phyloP scores from a whole-genome alignment of 441 rosid species.

The Aquilaria agallochum region DNA sequence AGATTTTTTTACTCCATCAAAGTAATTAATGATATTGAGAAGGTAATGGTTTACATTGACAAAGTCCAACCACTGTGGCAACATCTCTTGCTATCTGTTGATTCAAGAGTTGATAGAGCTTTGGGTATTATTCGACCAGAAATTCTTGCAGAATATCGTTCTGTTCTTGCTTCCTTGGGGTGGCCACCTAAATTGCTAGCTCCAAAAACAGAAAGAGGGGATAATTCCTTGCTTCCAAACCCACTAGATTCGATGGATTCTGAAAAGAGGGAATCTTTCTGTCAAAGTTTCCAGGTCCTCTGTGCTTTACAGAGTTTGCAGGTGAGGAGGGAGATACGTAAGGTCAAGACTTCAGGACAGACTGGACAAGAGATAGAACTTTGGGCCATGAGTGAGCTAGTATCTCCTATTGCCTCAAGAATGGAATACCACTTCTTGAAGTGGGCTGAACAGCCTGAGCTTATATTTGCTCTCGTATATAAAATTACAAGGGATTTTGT shows the following conservation, averaged over 20 bases:
- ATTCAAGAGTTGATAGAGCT: conserved; percentile 59
- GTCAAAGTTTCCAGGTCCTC: conserved; percentile 60
- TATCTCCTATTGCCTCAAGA: conserved; percentile 63
- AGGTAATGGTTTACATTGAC: conserved; percentile 34
- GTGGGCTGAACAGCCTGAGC: conserved; percentile 75
- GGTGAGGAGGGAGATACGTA: conserved; percentile 48
- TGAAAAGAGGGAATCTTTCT: conserved; percentile 50
- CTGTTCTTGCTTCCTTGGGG: conserved; percentile 74
- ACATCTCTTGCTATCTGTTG: conserved; percentile 59
- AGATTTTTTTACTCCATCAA: conserved; percentile 45
- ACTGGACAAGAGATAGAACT: conserved; percentile 24
- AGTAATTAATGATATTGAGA: conserved; percentile 50
- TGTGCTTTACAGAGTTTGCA: conserved; percentile 70
- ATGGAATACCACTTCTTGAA: conserved; percentile 75
- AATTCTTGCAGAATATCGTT: conserved; percentile 65
- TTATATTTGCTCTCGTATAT: conserved; percentile 60
- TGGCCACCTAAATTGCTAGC: conserved; percentile 77
- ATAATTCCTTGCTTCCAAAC: conserved; percentile 40
- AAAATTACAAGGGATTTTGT: conserved; percentile 64
- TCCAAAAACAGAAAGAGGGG: conserved; percentile 33
- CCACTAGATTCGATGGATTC: conserved; percentile 62
- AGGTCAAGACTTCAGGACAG: conserved; percentile 21
- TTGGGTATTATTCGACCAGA: conserved; percentile 59
- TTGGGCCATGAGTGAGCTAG: conserved; percentile 79
- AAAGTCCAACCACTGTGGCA: conserved; percentile 52